Evolutionary conservation across 78 protist genomes (phyloP).

Genomic region (Salpingoeca rosetta): DNA sequence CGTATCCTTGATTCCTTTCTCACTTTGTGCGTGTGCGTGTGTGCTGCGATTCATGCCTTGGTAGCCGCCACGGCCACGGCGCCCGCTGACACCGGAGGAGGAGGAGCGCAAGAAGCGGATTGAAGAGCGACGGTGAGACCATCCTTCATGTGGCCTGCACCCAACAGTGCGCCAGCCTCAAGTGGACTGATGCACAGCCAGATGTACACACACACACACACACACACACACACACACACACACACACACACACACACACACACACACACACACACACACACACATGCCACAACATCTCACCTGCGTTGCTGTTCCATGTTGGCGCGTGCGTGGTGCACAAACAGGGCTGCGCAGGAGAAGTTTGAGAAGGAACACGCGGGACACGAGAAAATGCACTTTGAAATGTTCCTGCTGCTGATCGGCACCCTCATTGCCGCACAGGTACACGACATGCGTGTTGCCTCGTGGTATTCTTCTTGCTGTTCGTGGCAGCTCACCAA

Average conservation of each 20-base stretch:
- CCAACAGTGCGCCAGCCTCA: no score
- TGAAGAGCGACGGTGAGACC: no score
- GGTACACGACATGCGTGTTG: no score
- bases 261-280: not conserved
- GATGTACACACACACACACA: not conserved
- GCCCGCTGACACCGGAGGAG: no score
- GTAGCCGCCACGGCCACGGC: no score
- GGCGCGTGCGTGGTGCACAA: not conserved
- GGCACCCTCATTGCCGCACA: not conserved
- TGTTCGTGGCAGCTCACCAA: no score
- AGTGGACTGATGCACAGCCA: not conserved
- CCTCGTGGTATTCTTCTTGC: no score
- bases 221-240: not conserved
- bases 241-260: not conserved
- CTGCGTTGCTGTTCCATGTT: not conserved
- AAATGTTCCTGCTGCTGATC: slow-evolving; percentile 1
- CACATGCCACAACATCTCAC: not conserved
- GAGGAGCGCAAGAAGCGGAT: no score
- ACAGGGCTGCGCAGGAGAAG: not conserved
- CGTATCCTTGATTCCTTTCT: no score
- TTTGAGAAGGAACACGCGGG: slow-evolving; percentile 1
- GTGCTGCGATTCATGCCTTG: no score
- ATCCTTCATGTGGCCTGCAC: no score
- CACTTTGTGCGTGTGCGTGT: no score
- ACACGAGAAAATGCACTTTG: slow-evolving; percentile 5